A percentile compares a stretch with the other conserved stretches of the same genome.
These are phyloP conservation scores for Larix kaempferi DNA, from an alignment of 75 land plant species.

Conservation along the genomic window DNA sequence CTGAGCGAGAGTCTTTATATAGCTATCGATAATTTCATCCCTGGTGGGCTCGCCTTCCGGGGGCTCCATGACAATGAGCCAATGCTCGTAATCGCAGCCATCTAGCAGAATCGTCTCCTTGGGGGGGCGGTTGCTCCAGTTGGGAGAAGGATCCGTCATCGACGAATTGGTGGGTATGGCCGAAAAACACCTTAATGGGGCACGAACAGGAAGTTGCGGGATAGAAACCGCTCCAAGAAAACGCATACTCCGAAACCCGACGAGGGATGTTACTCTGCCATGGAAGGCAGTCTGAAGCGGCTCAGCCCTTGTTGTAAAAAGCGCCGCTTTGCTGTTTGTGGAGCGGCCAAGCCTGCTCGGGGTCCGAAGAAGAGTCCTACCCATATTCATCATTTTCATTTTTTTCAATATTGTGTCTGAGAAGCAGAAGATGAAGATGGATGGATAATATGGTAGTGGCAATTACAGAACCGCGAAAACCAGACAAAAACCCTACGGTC, in stretches of 20 bases:
- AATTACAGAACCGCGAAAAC: too few species aligned
- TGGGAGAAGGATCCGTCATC: not conserved
- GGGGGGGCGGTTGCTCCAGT: not conserved
- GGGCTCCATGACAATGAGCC: constrained; percentile 45
- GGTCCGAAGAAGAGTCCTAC: too few species aligned
- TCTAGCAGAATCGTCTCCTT: constrained; percentile 45
- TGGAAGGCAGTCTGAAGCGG: not conserved
- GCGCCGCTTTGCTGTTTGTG: not conserved
- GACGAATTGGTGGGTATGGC: constrained; percentile 9
- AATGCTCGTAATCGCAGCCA: constrained; percentile 58
- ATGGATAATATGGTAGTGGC: too few species aligned
- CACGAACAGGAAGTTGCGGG: not conserved
- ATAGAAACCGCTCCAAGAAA: not conserved
- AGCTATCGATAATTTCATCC: constrained; percentile 37
- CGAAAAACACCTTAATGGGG: not conserved
- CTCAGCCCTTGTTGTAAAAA: not conserved
- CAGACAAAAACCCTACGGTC: too few species aligned
- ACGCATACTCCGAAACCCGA: not conserved
- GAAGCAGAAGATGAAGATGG: too few species aligned
- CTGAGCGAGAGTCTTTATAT: constrained; percentile 29
- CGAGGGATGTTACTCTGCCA: not conserved
- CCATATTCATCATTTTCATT: too few species aligned
- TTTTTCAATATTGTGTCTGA: too few species aligned
- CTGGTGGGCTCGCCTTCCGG: constrained; percentile 21
- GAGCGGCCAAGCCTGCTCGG: not conserved